A percentile compares a stretch with the other conserved stretches of the same genome.
These are phyloP conservation scores for Phytophthora syringae DNA, from an alignment of 352 stramenopile genomes.

Conservation along the genomic window DNA sequence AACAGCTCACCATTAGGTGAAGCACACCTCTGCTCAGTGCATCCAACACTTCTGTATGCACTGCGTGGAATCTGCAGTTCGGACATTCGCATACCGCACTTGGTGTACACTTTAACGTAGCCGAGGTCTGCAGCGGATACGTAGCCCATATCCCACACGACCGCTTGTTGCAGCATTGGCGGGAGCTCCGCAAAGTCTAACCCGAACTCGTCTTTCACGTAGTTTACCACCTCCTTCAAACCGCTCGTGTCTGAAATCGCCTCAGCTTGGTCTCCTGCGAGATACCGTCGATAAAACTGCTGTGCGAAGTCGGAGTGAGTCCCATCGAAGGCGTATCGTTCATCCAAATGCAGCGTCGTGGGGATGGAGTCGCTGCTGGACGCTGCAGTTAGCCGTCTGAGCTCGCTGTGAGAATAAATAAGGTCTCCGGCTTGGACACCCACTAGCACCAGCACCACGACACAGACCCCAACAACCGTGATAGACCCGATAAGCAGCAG, in stretches of 20 bases:
- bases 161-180: conserved; percentile 49
- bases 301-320: conserved; percentile 59
- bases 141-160: conserved; percentile 57
- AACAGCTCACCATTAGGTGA: conserved; percentile 43
- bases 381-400: conserved; percentile 13
- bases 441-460: conserved; percentile 1
- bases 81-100: conserved; percentile 50
- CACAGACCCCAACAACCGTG: conserved; percentile 1
- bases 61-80: conserved; percentile 42
- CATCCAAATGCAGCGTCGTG: conserved; percentile 37
- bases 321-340: conserved; percentile 54
- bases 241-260: conserved; percentile 22
- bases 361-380: conserved; percentile 1
- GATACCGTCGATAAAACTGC: conserved; percentile 57
- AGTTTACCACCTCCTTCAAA: conserved; percentile 22
- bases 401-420: conserved; percentile 25
- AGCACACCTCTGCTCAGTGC: conserved; percentile 40
- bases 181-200: conserved; percentile 37
- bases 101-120: conserved; percentile 45
- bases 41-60: conserved; percentile 34
- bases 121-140: conserved; percentile 36
- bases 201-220: conserved; percentile 28
- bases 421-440: not conserved
- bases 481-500: conserved; percentile 6
- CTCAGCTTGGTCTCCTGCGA: conserved; percentile 30